Evolutionary conservation across 176 grass and related monocot genomes (phyloP).

Genomic region (Musa acuminata): DNA sequence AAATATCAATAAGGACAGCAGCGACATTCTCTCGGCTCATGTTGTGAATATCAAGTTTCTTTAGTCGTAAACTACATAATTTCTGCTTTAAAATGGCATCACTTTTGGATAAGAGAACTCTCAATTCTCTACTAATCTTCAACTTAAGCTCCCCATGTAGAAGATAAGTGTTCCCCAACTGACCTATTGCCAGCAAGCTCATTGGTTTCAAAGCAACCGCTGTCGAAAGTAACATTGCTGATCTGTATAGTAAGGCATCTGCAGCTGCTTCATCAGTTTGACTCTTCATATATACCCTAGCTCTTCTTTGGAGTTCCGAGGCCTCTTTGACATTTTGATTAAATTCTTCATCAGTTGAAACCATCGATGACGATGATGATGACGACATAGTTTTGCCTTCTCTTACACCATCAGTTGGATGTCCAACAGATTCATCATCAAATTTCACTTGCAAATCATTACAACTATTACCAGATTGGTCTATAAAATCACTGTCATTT

Average conservation of each 20-base stretch:
- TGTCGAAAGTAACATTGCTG: constrained; percentile 53
- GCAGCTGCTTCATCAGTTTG: constrained; percentile 41
- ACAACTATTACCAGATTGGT: not conserved
- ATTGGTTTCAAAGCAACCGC: constrained; percentile 60
- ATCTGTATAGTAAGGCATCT: constrained; percentile 64
- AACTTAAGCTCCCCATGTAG: constrained; percentile 93
- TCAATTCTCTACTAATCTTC: constrained; percentile 80
- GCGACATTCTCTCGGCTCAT: constrained; percentile 46
- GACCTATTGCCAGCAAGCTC: constrained; percentile 70
- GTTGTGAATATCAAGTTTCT: constrained; percentile 41
- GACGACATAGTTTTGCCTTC: not conserved
- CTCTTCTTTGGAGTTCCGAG: constrained; percentile 43
- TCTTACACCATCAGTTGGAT: not conserved
- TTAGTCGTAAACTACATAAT: constrained; percentile 23
- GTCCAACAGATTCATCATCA: not conserved
- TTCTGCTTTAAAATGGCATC: constrained; percentile 23
- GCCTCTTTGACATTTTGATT: constrained; percentile 52
- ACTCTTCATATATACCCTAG: constrained; percentile 50
- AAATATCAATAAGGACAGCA: constrained; percentile 48
- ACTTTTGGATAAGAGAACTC: constrained; percentile 50
- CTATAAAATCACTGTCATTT: not conserved
- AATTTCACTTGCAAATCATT: constrained; percentile 2
- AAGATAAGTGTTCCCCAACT: constrained; percentile 76
- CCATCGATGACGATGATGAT: not conserved
- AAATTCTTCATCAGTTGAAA: constrained; percentile 47